These are phyloP conservation scores for Saccharomyces cerevisiae DNA, from an alignment of 805 yeast species.

Conservation along the genomic window DNA sequence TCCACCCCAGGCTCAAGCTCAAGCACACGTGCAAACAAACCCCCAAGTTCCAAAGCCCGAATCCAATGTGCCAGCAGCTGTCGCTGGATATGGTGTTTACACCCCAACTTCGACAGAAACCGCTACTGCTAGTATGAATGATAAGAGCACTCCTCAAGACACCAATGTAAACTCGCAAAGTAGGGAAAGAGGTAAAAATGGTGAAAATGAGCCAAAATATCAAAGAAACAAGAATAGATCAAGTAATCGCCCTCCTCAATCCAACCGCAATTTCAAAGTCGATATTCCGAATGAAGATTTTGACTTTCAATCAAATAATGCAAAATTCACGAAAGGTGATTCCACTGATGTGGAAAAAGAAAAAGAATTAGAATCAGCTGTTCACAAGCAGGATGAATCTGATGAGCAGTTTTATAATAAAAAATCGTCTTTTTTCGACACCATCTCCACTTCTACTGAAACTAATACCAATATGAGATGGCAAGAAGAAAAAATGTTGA, in stretches of 20 bases:
- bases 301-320: constrained; percentile 69
- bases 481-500: constrained; percentile 63
- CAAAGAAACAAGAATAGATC: background rate
- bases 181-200: background rate
- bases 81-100: constrained; percentile 30
- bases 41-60: constrained; percentile 2
- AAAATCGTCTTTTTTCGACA: constrained; percentile 81
- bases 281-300: constrained; percentile 51
- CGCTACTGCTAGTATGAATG: background rate
- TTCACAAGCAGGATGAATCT: background rate
- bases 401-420: constrained; percentile 53
- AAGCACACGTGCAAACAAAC: constrained; percentile 1
- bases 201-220: background rate
- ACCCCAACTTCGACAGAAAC: constrained; percentile 15
- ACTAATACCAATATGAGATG: constrained; percentile 47
- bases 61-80: constrained; percentile 28
- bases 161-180: background rate
- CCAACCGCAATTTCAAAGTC: constrained; percentile 12
- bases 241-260: constrained; percentile 1
- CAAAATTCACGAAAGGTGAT: constrained; percentile 35
- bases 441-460: constrained; percentile 61
- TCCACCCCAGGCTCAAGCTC: constrained; percentile 4
- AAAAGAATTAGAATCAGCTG: constrained; percentile 1
- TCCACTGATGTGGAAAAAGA: constrained; percentile 3
- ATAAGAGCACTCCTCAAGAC: background rate